Conservation (phyloP, 805 yeast genomes). For the Kluyveromyces nonfermentans region DNA sequence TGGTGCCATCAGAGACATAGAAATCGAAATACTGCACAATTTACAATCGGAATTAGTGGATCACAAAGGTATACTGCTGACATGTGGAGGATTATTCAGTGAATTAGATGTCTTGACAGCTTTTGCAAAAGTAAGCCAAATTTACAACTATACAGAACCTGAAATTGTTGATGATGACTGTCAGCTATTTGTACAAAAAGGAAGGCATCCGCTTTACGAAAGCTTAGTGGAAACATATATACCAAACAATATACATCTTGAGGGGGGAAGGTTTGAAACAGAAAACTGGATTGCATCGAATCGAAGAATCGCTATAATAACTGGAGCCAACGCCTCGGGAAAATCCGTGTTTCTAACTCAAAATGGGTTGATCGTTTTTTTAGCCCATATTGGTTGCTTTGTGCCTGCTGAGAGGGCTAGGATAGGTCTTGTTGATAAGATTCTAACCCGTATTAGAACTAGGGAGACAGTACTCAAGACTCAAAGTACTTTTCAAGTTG, state of each 20-base stretch:
- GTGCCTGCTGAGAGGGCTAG: constrained; percentile 42
- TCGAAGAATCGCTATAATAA: constrained; percentile 30
- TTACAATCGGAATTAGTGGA: constrained; percentile 23
- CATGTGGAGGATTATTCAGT: constrained; percentile 20
- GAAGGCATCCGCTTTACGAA: constrained; percentile 42
- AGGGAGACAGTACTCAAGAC: constrained; percentile 33
- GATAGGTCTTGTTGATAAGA: constrained; percentile 39
- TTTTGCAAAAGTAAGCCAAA: constrained; percentile 27
- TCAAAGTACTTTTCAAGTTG: constrained; percentile 44
- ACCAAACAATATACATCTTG: constrained; percentile 33
- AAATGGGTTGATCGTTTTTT: constrained; percentile 37
- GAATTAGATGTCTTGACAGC: constrained; percentile 32
- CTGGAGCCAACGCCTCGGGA: constrained; percentile 46
- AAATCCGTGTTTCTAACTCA: constrained; percentile 44
- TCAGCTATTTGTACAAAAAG: constrained; percentile 28
- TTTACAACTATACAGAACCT: constrained; percentile 28
- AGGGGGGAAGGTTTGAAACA: constrained; percentile 13
- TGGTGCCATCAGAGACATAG: constrained; percentile 32
- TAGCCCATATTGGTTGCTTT: constrained; percentile 47
- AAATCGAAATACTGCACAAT: constrained; percentile 32
- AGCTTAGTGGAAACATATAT: constrained; percentile 31
- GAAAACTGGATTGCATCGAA: constrained; percentile 9
- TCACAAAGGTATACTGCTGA: constrained; percentile 8
- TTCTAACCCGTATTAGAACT: constrained; percentile 37
- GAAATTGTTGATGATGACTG: constrained; percentile 18